Conservation (phyloP, 2,329 filamentous ascomycete species). For the Aspergillus ruber region DNA sequence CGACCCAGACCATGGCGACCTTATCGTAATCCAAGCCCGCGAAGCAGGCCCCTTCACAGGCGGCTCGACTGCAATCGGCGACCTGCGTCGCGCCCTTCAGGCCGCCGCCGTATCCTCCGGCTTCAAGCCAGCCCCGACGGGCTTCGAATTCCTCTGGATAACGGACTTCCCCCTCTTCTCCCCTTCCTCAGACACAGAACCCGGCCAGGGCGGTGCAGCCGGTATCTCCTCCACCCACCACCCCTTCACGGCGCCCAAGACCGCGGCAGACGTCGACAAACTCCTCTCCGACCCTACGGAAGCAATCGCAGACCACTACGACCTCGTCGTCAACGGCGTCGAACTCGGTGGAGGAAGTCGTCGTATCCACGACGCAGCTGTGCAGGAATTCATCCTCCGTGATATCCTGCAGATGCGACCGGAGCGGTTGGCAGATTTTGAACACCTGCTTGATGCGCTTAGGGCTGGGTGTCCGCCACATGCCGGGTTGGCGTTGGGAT, state of each 20-base stretch:
- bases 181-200: slow-evolving; percentile 56
- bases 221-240: slow-evolving; percentile 87
- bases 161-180: slow-evolving; percentile 90
- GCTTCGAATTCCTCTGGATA: slow-evolving; percentile 75
- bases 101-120: slow-evolving; percentile 59
- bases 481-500: slow-evolving; percentile 86
- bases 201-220: slow-evolving; percentile 73
- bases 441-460: slow-evolving; percentile 76
- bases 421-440: slow-evolving; percentile 69
- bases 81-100: slow-evolving; percentile 65
- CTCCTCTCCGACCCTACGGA: slow-evolving; percentile 65
- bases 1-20: slow-evolving; percentile 61
- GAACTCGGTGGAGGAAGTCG: slow-evolving; percentile 90
- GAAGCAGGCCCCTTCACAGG: slow-evolving; percentile 59
- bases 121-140: slow-evolving; percentile 45
- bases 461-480: slow-evolving; percentile 86
- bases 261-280: slow-evolving; percentile 63
- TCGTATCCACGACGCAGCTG: slow-evolving; percentile 75
- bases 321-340: slow-evolving; percentile 90
- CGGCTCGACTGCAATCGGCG: slow-evolving; percentile 67
- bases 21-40: slow-evolving; percentile 77
- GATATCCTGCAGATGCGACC: slow-evolving; percentile 74
- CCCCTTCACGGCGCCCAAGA: slow-evolving; percentile 85
- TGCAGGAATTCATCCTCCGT: slow-evolving; percentile 80
- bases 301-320: slow-evolving; percentile 82